Evolutionary conservation across 305 asterid species (phyloP), one percentile per base, ranked within the genome.

Genomic region (Solanum hybrid): DNA sequence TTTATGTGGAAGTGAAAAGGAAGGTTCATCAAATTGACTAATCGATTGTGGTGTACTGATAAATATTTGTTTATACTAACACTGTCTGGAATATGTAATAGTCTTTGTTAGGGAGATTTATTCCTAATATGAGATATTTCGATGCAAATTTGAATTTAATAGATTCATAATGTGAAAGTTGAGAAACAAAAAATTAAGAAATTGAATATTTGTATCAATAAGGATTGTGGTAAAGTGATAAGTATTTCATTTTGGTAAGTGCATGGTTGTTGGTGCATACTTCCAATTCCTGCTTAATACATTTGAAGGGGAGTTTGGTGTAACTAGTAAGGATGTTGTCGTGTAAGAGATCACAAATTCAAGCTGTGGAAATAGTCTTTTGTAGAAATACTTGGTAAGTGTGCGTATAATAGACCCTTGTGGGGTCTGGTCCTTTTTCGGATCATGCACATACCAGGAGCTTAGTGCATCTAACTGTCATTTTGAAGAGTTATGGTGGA

Each of bases 71-170:
- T 73, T 17, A 76, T 31, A 32, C 0, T 31, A 51, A 17, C 0
- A 51, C 0, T 1, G 7, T 8, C 4, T 32, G 4, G 2, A 0
- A 7, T 76, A 32, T 76, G 13, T 8, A 1, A 4, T 14, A 1
- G 4, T 4, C 3, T 31, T 75, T 16, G 24, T 31, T 16, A 7
- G 11, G 26, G 12, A 7, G 12, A 13, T 14, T 29, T 31, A 64
- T 22, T 8, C 3, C 5, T 64, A 9, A 8, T 0, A 10, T 66
- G 6, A 1, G 3, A n/a, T 32, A 32, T 32, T 17, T 8, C 0
- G 4, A 7, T 3, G 6, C 3, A 4, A 75, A 75, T 75, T 31
- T 16, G 0, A 4, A 73, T 29, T 73, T 73, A 29, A 12, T 13
- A 42, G 34, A 32, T 32, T 32, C 34, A 32, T 32, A 32, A 32